These are phyloP conservation scores for Penicilliopsis zonata DNA, from an alignment of 495 filamentous ascomycete species.

Conservation along the genomic window DNA sequence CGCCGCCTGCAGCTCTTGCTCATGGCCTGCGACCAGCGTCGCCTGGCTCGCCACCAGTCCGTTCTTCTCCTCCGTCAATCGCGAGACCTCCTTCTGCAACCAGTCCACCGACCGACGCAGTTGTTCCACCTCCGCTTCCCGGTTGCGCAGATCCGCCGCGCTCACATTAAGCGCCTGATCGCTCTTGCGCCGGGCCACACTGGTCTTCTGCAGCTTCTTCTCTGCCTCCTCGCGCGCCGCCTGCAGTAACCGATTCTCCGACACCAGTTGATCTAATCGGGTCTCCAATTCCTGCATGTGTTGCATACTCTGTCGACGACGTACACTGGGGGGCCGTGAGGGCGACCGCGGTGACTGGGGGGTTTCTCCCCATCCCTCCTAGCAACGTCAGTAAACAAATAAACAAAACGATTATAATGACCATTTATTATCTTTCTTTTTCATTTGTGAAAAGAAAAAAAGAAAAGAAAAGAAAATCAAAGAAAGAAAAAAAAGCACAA, in stretches of 20 bases:
- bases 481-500: constrained; percentile 3
- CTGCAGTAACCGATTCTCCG: constrained; percentile 67
- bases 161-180: constrained; percentile 43
- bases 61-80: constrained; percentile 64
- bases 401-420: too few species aligned
- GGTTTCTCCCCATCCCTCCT: constrained; percentile 94
- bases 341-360: constrained; percentile 85
- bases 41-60: constrained; percentile 58
- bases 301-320: constrained; percentile 92
- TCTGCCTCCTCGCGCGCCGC: constrained; percentile 62
- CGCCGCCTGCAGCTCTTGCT: constrained; percentile 47
- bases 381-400: constrained; percentile 18
- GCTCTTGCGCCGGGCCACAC: constrained; percentile 37
- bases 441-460: too few species aligned
- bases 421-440: too few species aligned
- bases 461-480: constrained; percentile 2
- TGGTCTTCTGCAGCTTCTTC: constrained; percentile 44
- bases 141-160: constrained; percentile 42
- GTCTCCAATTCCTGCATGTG: constrained; percentile 68
- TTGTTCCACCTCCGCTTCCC: constrained; percentile 69
- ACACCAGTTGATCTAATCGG: constrained; percentile 63
- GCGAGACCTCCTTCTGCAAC: constrained; percentile 64
- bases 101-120: constrained; percentile 64
- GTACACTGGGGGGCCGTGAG: constrained; percentile 89
- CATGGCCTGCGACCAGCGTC: constrained; percentile 50